These are phyloP conservation scores for Aspergillus felis DNA, from an alignment of 2,329 filamentous ascomycete genomes.

Conservation along the genomic window DNA sequence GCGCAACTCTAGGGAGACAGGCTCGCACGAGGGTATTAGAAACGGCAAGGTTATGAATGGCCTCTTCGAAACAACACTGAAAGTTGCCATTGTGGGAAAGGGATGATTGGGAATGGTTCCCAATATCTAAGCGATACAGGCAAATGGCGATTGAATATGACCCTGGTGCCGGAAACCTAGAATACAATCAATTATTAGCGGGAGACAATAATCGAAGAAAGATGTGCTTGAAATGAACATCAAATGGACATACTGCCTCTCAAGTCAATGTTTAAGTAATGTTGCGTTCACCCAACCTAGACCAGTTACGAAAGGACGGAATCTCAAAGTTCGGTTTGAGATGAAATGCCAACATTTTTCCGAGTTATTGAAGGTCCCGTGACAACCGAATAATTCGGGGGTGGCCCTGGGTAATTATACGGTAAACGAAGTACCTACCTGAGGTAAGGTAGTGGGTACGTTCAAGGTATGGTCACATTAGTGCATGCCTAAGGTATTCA, in stretches of 20 bases:
- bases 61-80: constrained; percentile 28
- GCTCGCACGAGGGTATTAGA: constrained; percentile 36
- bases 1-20: constrained; percentile 28
- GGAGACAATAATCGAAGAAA: not conserved
- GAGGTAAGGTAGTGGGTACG: no score
- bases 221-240: not conserved
- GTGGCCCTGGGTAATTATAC: not conserved
- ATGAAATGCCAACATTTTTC: not conserved
- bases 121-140: not conserved
- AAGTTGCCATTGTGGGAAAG: constrained; percentile 26
- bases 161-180: not conserved
- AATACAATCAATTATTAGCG: not conserved
- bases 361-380: not conserved
- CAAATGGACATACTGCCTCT: not conserved
- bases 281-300: not conserved
- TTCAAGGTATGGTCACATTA: no score
- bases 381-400: not conserved
- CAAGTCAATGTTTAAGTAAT: not conserved
- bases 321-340: not conserved
- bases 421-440: not conserved
- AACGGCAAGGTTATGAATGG: constrained; percentile 36
- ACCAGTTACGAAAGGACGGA: not conserved
- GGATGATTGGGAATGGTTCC: not conserved
- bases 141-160: not conserved
- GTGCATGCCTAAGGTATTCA: no score